A percentile compares a stretch with the other conserved stretches of the same genome.
Evolutionary conservation across 306 rosid species (phyloP).

Genomic region (Alnus rubra): DNA sequence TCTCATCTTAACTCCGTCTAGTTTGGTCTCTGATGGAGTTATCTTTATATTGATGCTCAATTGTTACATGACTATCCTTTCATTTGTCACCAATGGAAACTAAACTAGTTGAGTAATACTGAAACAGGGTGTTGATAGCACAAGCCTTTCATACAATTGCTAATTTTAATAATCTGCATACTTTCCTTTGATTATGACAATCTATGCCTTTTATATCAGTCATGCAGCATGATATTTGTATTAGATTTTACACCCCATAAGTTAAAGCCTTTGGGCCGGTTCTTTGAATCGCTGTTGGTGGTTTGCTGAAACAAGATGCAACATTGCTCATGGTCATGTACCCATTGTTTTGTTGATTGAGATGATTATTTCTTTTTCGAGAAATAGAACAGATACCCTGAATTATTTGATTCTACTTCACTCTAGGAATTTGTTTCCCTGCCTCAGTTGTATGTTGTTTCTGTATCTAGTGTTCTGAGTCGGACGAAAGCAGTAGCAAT

Average conservation of each 20-base stretch:
- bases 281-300: too few species aligned
- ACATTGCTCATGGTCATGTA: background rate
- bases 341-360: background rate
- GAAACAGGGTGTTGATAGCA: background rate
- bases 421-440: background rate
- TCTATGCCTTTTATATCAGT: background rate
- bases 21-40: background rate
- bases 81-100: slow-evolving; percentile 1
- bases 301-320: too few species aligned
- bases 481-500: background rate
- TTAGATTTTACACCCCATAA: background rate
- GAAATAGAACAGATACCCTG: background rate
- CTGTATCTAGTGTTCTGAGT: background rate
- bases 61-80: background rate
- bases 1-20: background rate
- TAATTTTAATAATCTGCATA: background rate
- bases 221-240: background rate
- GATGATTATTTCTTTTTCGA: background rate
- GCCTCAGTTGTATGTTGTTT: background rate
- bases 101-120: background rate
- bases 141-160: background rate
- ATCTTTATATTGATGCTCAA: background rate
- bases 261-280: background rate
- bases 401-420: background rate
- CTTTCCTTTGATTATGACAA: too few species aligned